These are phyloP conservation scores for Nicotiana knightiana DNA, from an alignment of 257 asterid species.

Conservation along the genomic window DNA sequence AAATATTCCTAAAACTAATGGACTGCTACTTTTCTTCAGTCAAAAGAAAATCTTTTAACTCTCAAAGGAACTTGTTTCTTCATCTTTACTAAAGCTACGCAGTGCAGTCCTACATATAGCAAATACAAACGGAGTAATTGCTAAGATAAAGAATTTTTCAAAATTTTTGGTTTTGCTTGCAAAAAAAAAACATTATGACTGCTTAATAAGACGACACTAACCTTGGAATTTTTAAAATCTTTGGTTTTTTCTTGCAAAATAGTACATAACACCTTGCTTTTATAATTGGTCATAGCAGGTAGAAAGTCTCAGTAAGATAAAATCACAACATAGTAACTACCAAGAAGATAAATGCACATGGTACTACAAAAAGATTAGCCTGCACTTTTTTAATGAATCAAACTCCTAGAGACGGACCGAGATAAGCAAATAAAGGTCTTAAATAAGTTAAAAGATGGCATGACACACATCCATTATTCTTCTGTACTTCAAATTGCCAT, in stretches of 20 bases:
- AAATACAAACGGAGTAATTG: conserved; percentile 3
- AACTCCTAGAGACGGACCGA: neutral
- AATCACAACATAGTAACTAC: neutral
- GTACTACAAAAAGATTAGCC: neutral
- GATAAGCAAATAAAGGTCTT: neutral
- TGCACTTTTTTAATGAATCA: neutral
- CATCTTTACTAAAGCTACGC: conserved; percentile 59
- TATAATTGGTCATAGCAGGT: neutral
- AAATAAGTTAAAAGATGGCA: neutral
- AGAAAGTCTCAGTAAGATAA: neutral
- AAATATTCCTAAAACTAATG: neutral
- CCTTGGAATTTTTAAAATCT: too few relatives aligned
- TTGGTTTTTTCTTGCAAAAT: too few relatives aligned
- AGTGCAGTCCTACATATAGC: conserved; percentile 40
- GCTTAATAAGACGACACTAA: too few relatives aligned
- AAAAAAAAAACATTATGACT: neutral
- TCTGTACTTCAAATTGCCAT: too few relatives aligned
- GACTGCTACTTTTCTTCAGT: neutral
- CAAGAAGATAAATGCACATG: neutral
- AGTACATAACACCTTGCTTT: neutral
- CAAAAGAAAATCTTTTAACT: conserved; percentile 24
- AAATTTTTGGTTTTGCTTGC: neutral
- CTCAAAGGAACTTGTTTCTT: conserved; percentile 51
- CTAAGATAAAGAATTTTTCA: neutral
- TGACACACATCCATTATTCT: too few relatives aligned